Conservation (phyloP, 805 yeast genomes). For the Ogataea glucozyma region DNA sequence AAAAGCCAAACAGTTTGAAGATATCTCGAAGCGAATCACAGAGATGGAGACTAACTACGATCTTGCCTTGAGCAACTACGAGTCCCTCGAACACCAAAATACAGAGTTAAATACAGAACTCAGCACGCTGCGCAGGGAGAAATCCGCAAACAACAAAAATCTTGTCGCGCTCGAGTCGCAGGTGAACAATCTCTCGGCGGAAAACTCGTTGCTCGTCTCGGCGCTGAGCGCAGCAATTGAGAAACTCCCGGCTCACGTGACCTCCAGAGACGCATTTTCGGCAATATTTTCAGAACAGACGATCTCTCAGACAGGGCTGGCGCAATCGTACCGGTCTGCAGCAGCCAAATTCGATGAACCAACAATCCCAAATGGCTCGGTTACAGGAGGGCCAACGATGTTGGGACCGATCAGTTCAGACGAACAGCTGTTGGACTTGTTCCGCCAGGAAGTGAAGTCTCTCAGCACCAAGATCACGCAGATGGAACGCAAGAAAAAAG, state of each 20-base stretch:
- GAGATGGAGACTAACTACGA: constrained; percentile 15
- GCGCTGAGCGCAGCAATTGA: constrained; percentile 7
- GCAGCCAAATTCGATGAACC: constrained; percentile 1
- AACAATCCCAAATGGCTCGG: not conserved
- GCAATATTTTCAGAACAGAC: constrained; percentile 4
- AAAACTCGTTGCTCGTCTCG: constrained; percentile 6
- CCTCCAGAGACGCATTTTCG: constrained; percentile 11
- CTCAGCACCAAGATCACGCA: constrained; percentile 25
- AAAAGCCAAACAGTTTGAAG: constrained; percentile 11
- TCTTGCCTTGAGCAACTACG: constrained; percentile 11
- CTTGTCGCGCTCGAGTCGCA: constrained; percentile 1
- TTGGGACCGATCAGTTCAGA: constrained; percentile 25
- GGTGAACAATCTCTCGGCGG: constrained; percentile 3
- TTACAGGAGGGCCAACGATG: not conserved
- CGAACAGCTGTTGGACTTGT: constrained; percentile 30
- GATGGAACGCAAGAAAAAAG: constrained; percentile 23
- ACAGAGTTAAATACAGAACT: constrained; percentile 1
- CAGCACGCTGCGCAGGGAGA: not conserved
- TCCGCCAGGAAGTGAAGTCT: constrained; percentile 32
- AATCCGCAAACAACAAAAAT: not conserved
- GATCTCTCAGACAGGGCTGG: not conserved
- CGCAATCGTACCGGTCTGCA: constrained; percentile 1
- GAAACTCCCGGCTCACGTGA: constrained; percentile 13
- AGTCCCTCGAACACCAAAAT: constrained; percentile 10
- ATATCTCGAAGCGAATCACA: constrained; percentile 6